These are phyloP conservation scores for Carex sylvatica DNA, from an alignment of 202 grass and related monocot genomes.

Conservation along the genomic window DNA sequence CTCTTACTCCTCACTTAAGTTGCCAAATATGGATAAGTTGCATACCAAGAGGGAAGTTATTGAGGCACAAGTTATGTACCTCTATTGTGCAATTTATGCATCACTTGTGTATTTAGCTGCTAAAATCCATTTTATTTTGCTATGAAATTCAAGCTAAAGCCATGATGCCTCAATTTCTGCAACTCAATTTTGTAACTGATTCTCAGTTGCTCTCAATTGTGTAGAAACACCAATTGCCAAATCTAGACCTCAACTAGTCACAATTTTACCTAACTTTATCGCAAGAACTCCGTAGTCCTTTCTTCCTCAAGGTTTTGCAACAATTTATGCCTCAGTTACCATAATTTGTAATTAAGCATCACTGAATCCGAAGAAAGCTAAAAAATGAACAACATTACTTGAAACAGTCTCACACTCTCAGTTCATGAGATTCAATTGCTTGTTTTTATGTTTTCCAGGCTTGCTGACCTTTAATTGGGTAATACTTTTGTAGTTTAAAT, in stretches of 20 bases:
- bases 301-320: not conserved
- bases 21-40: not conserved
- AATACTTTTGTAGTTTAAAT: not conserved
- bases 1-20: not conserved
- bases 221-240: not conserved
- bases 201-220: not conserved
- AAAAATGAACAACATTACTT: not conserved
- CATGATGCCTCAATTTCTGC: constrained; percentile 3
- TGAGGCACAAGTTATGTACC: not conserved
- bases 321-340: not conserved
- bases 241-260: not conserved
- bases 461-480: not conserved
- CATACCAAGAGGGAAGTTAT: not conserved
- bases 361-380: not conserved
- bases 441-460: not conserved
- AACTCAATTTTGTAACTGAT: not conserved
- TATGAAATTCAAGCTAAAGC: not conserved
- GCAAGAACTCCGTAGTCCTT: not conserved
- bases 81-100: not conserved
- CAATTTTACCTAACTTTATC: not conserved
- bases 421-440: not conserved
- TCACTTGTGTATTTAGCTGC: not conserved
- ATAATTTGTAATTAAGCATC: not conserved
- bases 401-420: not conserved
- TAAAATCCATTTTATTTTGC: not conserved